A percentile compares a stretch with the other conserved stretches of the same genome.
These are phyloP conservation scores for Microcyclosporella mali DNA, from an alignment of 2,329 filamentous ascomycete genomes.

Conservation along the genomic window DNA sequence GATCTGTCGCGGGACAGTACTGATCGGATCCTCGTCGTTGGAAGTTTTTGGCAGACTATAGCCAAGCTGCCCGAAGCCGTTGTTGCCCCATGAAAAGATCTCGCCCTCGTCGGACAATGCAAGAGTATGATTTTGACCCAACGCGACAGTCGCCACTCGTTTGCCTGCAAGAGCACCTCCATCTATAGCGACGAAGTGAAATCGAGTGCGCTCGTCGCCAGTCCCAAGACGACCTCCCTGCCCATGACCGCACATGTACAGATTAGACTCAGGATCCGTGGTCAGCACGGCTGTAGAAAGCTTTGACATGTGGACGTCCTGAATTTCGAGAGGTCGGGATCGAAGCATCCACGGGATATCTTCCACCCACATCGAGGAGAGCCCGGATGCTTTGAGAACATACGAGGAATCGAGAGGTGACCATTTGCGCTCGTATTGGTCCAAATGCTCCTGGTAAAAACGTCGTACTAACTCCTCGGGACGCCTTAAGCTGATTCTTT, in stretches of 20 bases:
- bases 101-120: constrained; percentile 82
- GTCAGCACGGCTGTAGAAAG: constrained; percentile 86
- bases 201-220: constrained; percentile 83
- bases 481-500: constrained; percentile 69
- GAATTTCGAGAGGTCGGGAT: constrained; percentile 66
- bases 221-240: constrained; percentile 82
- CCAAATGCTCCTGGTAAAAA: constrained; percentile 64
- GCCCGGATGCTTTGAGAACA: constrained; percentile 14
- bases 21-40: constrained; percentile 77
- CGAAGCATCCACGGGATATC: constrained; percentile 68
- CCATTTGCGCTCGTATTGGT: constrained; percentile 36
- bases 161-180: constrained; percentile 66
- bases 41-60: constrained; percentile 66
- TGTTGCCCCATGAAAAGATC: constrained; percentile 91
- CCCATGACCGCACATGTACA: constrained; percentile 89
- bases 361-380: constrained; percentile 32
- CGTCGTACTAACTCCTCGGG: constrained; percentile 69
- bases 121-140: constrained; percentile 88
- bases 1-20: constrained; percentile 74
- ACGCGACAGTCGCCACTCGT: constrained; percentile 67
- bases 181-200: constrained; percentile 77
- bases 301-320: constrained; percentile 83
- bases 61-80: constrained; percentile 77
- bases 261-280: constrained; percentile 76
- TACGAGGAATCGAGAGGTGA: constrained; percentile 32